These are phyloP conservation scores for Calonectria naviculata DNA, from an alignment of 2,329 filamentous ascomycete species.

Conservation along the genomic window DNA sequence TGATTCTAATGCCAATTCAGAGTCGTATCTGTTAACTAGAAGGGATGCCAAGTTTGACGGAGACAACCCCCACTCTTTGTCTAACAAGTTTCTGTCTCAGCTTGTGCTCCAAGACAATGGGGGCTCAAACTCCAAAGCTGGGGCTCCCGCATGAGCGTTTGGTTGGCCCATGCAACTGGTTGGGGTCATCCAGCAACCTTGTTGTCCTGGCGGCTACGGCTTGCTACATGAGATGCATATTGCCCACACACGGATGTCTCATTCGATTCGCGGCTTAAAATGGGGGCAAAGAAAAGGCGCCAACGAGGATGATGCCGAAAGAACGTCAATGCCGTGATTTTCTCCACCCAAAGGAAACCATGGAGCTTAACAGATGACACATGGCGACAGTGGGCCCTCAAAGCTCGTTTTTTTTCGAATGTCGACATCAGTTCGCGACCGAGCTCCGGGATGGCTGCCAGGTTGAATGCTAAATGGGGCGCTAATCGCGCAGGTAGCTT, in stretches of 20 bases:
- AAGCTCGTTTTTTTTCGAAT: slow-evolving; percentile 11
- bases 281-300: not conserved
- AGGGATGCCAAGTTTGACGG: not conserved
- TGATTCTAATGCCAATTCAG: not conserved
- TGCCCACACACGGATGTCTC: not conserved
- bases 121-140: no score
- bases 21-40: not conserved
- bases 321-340: not conserved
- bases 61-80: not conserved
- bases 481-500: not conserved
- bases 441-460: not conserved
- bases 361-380: not conserved
- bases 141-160: not conserved
- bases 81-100: not conserved
- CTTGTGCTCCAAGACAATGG: not conserved
- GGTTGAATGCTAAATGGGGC: slow-evolving; percentile 1
- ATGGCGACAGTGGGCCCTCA: slow-evolving; percentile 8
- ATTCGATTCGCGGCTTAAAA: not conserved
- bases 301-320: not conserved
- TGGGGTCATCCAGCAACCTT: no score
- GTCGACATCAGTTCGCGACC: slow-evolving; percentile 6
- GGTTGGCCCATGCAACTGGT: not conserved
- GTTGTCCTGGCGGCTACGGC: no score
- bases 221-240: not conserved
- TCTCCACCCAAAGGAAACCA: not conserved